phyloP scores from a whole-genome alignment of 495 filamentous ascomycete genomes.

The Penicillium samsonianum region DNA sequence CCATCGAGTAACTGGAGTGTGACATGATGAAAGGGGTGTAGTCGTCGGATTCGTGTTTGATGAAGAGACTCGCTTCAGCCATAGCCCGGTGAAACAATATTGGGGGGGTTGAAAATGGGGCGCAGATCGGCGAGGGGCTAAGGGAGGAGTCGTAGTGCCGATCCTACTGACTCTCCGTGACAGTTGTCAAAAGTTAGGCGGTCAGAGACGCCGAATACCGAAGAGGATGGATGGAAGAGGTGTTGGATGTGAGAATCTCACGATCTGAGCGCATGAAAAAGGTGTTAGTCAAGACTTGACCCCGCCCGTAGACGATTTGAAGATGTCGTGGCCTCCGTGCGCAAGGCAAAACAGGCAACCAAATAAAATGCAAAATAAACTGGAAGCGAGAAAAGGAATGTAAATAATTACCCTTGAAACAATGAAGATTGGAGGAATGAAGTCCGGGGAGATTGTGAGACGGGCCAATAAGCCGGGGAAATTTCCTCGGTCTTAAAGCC shows the following conservation, averaged over 20 bases:
- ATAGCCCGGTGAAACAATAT: slow-evolving; percentile 26
- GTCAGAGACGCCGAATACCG: slow-evolving; percentile 13
- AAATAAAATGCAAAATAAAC: background rate
- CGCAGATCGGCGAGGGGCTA: slow-evolving; percentile 19
- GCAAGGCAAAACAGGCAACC: slow-evolving; percentile 13
- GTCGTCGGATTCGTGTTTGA: slow-evolving; percentile 78
- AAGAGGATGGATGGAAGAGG: slow-evolving; percentile 1
- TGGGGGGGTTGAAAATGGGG: slow-evolving; percentile 11
- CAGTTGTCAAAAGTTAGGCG: slow-evolving; percentile 16
- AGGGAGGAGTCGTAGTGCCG: slow-evolving; percentile 24
- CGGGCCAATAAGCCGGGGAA: slow-evolving; percentile 8
- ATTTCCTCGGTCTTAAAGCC: slow-evolving; percentile 2
- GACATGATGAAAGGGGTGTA: slow-evolving; percentile 56
- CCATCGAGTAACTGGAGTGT: slow-evolving; percentile 62
- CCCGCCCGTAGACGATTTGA: slow-evolving; percentile 11
- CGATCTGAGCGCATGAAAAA: slow-evolving; percentile 4
- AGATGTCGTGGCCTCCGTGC: slow-evolving; percentile 13
- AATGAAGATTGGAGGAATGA: slow-evolving; percentile 3
- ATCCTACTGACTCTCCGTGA: slow-evolving; percentile 31
- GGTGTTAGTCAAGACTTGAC: slow-evolving; percentile 11
- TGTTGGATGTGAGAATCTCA: slow-evolving; percentile 1
- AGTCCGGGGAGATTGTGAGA: slow-evolving; percentile 1
- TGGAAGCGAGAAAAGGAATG: background rate
- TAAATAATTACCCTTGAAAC: slow-evolving; percentile 6
- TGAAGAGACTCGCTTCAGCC: slow-evolving; percentile 60